Conservation (phyloP, 2,329 filamentous ascomycete species). For the Pseudocercospora ulei region DNA sequence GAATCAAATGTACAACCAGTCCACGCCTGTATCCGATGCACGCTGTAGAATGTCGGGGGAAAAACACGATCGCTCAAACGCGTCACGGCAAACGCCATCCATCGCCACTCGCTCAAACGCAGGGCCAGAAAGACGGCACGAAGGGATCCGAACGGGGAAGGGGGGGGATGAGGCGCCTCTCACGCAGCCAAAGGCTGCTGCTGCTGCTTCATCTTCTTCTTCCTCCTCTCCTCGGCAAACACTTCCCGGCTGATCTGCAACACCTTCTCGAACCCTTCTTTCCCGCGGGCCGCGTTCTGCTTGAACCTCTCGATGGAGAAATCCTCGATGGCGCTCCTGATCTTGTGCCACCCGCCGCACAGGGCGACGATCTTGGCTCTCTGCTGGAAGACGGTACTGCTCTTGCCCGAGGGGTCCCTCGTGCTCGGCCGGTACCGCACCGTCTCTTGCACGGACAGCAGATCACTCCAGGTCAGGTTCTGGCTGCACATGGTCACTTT, state of each 20-base stretch:
- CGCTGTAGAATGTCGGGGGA: too few relatives aligned
- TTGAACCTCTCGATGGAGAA: slow-evolving; percentile 77
- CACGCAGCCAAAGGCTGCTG: slow-evolving; percentile 22
- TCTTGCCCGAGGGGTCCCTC: slow-evolving; percentile 1
- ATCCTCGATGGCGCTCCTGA: slow-evolving; percentile 93
- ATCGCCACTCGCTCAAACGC: slow-evolving; percentile 4
- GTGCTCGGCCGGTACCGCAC: slow-evolving; percentile 42
- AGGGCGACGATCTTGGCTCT: slow-evolving; percentile 86
- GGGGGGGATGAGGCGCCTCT: slow-evolving; percentile 2
- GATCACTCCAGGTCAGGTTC: slow-evolving; percentile 86
- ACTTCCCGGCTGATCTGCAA: slow-evolving; percentile 85
- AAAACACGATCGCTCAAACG: background rate
- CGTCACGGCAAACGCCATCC: background rate
- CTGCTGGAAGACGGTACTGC: slow-evolving; percentile 71
- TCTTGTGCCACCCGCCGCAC: slow-evolving; percentile 92
- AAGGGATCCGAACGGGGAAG: background rate
- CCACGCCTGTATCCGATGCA: too few relatives aligned
- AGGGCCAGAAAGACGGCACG: background rate
- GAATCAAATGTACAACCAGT: slow-evolving; percentile 5
- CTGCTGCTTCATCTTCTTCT: slow-evolving; percentile 65
- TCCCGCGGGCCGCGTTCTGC: slow-evolving; percentile 82
- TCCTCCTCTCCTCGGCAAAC: slow-evolving; percentile 78
- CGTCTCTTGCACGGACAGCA: slow-evolving; percentile 86
- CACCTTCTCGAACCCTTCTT: slow-evolving; percentile 90
- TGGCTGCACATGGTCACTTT: slow-evolving; percentile 94